Conservation (phyloP, 371 early-diverging fungal genomes). For the Rhizopus arrhizus region DNA sequence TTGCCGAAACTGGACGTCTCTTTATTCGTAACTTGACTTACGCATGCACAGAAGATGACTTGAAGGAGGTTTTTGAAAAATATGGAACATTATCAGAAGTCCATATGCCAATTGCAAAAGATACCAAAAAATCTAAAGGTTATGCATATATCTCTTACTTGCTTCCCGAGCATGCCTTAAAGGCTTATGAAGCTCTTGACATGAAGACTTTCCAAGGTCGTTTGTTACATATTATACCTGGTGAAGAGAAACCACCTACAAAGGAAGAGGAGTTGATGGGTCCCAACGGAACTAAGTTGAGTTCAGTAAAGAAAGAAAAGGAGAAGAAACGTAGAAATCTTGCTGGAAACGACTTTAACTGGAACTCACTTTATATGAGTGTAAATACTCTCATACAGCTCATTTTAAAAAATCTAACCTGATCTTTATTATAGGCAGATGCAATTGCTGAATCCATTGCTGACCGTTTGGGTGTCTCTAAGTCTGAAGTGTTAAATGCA, state of each 20-base stretch:
- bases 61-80: conserved; percentile 73
- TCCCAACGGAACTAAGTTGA: conserved; percentile 59
- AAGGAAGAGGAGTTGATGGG: conserved; percentile 65
- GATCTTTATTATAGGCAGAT: conserved; percentile 66
- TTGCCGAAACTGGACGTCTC: conserved; percentile 92
- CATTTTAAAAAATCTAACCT: conserved; percentile 2
- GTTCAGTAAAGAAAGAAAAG: conserved; percentile 77
- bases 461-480: conserved; percentile 82
- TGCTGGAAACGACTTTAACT: conserved; percentile 85
- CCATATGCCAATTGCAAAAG: conserved; percentile 90
- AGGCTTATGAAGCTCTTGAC: conserved; percentile 81
- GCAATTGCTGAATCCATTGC: conserved; percentile 94
- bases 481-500: conserved; percentile 86
- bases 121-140: conserved; percentile 92
- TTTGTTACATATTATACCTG: conserved; percentile 83
- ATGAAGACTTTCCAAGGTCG: conserved; percentile 90
- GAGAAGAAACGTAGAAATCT: conserved; percentile 77
- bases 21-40: conserved; percentile 93
- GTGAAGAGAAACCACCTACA: conserved; percentile 80
- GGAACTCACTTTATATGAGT: conserved; percentile 96
- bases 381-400: conserved; percentile 45
- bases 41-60: conserved; percentile 84
- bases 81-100: conserved; percentile 92
- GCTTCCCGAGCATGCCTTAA: conserved; percentile 91
- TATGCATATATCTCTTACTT: conserved; percentile 88